phyloP scores from a whole-genome alignment of 208 protist genomes.

The Crithidia expoeki region DNA sequence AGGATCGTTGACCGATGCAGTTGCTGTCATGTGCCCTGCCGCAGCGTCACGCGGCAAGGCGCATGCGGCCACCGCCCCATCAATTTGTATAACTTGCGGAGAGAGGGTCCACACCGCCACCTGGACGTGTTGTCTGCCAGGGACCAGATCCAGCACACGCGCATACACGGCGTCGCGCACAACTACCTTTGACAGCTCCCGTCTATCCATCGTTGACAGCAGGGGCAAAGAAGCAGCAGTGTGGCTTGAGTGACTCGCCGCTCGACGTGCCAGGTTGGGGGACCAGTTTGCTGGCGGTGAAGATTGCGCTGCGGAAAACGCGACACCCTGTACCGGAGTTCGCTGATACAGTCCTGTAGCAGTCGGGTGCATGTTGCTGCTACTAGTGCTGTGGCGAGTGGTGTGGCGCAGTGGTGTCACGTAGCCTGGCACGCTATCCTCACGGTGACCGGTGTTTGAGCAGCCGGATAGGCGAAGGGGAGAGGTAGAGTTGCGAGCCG shows the following conservation, averaged over 20 bases:
- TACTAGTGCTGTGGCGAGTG: background rate
- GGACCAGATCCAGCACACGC: constrained; percentile 48
- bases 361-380: background rate
- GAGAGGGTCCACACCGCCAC: constrained; percentile 40
- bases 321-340: background rate
- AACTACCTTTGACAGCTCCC: constrained; percentile 58
- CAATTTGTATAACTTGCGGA: constrained; percentile 39
- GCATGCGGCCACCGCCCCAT: constrained; percentile 38
- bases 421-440: background rate
- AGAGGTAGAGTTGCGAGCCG: constrained; percentile 13
- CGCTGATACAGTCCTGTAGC: background rate
- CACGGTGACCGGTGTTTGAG: background rate
- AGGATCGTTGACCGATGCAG: background rate
- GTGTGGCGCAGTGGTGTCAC: constrained; percentile 1
- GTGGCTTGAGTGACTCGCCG: background rate
- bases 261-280: background rate
- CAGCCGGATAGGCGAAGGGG: background rate
- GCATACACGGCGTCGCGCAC: constrained; percentile 53
- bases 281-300: background rate
- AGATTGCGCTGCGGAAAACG: background rate
- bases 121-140: constrained; percentile 37
- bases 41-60: constrained; percentile 6
- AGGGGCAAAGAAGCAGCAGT: background rate
- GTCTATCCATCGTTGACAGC: constrained; percentile 55
- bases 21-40: background rate